Percentiles rank a stretch among this genome's conserved stretches.
phyloP scores from a whole-genome alignment of 2,329 filamentous ascomycete species.

The Aspergillus piperis region DNA sequence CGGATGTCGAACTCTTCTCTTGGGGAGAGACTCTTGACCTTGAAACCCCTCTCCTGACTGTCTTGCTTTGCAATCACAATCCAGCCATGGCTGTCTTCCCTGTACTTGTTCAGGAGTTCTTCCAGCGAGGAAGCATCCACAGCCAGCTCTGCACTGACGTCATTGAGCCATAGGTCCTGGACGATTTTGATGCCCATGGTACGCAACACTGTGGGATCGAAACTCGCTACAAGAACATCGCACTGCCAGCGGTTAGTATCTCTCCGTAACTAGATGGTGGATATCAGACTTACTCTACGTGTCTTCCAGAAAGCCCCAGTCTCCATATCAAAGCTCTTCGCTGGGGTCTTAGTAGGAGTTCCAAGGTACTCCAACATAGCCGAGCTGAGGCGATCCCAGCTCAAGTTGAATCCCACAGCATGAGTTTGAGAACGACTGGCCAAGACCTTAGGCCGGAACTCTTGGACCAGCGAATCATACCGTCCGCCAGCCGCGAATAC shows the following conservation, averaged over 20 bases:
- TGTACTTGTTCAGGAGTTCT: slow-evolving; percentile 66
- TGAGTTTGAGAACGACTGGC: slow-evolving; percentile 67
- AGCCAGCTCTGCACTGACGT: slow-evolving; percentile 85
- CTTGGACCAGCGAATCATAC: slow-evolving; percentile 85
- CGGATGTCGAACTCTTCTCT: slow-evolving; percentile 83
- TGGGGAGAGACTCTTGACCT: slow-evolving; percentile 74
- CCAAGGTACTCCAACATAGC: slow-evolving; percentile 58
- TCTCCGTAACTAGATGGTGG: neutral
- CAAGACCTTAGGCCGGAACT: slow-evolving; percentile 72
- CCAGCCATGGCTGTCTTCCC: slow-evolving; percentile 82
- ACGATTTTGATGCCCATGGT: slow-evolving; percentile 76
- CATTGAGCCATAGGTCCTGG: slow-evolving; percentile 75
- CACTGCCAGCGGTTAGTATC: slow-evolving; percentile 54
- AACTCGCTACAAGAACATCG: slow-evolving; percentile 86
- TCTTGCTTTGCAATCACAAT: slow-evolving; percentile 80
- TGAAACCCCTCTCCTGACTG: slow-evolving; percentile 61
- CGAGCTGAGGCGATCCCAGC: slow-evolving; percentile 78
- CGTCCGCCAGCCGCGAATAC: slow-evolving; percentile 92
- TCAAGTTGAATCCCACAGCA: slow-evolving; percentile 88
- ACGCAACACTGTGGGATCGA: slow-evolving; percentile 74
- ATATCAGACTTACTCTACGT: slow-evolving; percentile 58
- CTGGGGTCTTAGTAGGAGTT: slow-evolving; percentile 52
- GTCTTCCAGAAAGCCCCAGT: slow-evolving; percentile 60
- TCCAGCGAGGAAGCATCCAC: slow-evolving; percentile 76
- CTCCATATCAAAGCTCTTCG: slow-evolving; percentile 72